These are phyloP conservation scores for Lindgomyces ingoldianus DNA, from an alignment of 495 filamentous ascomycete genomes.

Conservation along the genomic window DNA sequence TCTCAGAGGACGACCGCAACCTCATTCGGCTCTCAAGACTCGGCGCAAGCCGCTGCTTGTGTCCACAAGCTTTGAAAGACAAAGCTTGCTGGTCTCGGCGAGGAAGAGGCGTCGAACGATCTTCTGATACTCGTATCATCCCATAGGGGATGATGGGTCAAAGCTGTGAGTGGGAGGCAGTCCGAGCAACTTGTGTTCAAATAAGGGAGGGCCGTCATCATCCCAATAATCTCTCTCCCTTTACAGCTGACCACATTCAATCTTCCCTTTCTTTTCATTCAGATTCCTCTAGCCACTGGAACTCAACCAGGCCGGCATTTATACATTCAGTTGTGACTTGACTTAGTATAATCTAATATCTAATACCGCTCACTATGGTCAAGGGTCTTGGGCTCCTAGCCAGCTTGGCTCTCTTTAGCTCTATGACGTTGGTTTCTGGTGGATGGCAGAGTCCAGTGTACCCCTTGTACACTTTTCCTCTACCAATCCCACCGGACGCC, in stretches of 20 bases:
- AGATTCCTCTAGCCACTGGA: neutral
- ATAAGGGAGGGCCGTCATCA: too few species aligned
- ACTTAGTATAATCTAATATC: neutral
- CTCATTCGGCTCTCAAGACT: too few species aligned
- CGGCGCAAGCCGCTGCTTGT: neutral
- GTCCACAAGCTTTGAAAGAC: neutral
- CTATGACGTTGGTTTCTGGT: neutral
- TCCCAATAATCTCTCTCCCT: too few species aligned
- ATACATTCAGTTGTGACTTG: neutral
- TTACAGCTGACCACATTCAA: neutral
- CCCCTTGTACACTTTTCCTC: slow-evolving; percentile 14
- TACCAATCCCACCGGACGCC: slow-evolving; percentile 55
- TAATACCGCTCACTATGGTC: neutral
- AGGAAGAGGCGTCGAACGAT: neutral
- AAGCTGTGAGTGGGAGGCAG: too few species aligned
- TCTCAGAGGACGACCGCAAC: too few species aligned
- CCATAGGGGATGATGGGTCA: neutral
- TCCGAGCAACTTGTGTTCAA: too few species aligned
- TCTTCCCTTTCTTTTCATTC: neutral
- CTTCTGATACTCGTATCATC: neutral
- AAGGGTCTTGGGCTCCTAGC: neutral
- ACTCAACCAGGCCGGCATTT: neutral
- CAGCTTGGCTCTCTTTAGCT: neutral
- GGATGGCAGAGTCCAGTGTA: neutral
- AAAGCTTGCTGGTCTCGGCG: neutral